Conservation (phyloP, 2,329 filamentous ascomycete genomes). For the Ceratocystis variospora region DNA sequence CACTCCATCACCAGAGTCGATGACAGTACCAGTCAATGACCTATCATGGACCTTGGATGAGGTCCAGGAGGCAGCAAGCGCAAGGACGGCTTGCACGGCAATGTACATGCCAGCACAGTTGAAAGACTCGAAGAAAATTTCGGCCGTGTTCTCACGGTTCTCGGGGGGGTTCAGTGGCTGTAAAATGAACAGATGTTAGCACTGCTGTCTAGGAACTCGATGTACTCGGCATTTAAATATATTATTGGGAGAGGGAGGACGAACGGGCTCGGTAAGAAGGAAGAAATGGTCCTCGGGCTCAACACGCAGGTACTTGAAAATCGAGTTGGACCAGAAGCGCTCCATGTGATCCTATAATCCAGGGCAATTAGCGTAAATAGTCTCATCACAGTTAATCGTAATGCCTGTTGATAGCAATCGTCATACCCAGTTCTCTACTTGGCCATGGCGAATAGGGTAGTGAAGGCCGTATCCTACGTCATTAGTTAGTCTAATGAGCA, state of each 20-base stretch:
- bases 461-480: constrained; percentile 75
- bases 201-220: neutral
- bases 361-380: constrained; percentile 2
- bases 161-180: constrained; percentile 94
- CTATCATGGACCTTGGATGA: constrained; percentile 95
- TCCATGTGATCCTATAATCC: constrained; percentile 82
- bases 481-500: constrained; percentile 17
- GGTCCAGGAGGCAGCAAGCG: constrained; percentile 94
- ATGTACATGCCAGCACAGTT: constrained; percentile 99
- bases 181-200: neutral
- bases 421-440: constrained; percentile 95
- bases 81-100: constrained; percentile 91
- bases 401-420: neutral
- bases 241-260: constrained; percentile 30
- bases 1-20: constrained; percentile 96
- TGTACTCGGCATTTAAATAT: constrained; percentile 12
- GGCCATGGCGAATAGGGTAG: constrained; percentile 93
- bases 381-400: constrained; percentile 21
- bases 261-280: constrained; percentile 84
- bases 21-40: constrained; percentile 91
- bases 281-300: constrained; percentile 99
- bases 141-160: constrained; percentile 96
- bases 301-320: constrained; percentile 97
- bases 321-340: constrained; percentile 99
- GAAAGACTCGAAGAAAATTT: constrained; percentile 99